Percentiles rank a stretch among this genome's conserved stretches.
Conservation (phyloP, 495 filamentous ascomycete genomes). For the Penicillium herquei region DNA sequence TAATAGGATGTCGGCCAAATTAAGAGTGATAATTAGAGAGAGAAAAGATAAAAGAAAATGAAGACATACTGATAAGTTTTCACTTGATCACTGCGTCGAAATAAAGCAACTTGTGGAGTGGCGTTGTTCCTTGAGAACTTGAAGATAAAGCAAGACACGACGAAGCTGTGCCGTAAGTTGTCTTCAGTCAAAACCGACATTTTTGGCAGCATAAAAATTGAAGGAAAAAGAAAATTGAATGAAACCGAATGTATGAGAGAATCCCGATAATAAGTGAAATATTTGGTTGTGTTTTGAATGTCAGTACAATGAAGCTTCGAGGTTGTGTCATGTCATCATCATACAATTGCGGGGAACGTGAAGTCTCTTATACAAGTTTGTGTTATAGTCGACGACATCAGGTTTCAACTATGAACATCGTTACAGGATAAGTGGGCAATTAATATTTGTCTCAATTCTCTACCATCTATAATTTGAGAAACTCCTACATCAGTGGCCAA, state of each 20-base stretch:
- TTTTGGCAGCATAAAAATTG: not conserved
- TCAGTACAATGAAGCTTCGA: too few species aligned
- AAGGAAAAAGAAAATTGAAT: too few species aligned
- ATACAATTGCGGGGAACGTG: not conserved
- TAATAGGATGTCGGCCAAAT: not conserved
- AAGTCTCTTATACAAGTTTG: not conserved
- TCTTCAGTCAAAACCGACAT: not conserved
- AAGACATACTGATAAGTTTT: slow-evolving; percentile 50
- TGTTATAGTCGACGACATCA: not conserved
- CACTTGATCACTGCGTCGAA: slow-evolving; percentile 56
- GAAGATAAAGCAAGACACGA: slow-evolving; percentile 60
- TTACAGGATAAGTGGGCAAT: too few species aligned
- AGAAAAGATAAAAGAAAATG: too few species aligned
- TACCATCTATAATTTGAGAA: too few species aligned
- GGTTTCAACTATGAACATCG: not conserved
- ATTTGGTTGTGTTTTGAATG: too few species aligned
- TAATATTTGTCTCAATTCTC: too few species aligned
- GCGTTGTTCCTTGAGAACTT: slow-evolving; percentile 23
- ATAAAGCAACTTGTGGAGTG: slow-evolving; percentile 51
- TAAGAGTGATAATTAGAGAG: not conserved
- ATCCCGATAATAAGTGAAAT: too few species aligned
- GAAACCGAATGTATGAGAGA: too few species aligned
- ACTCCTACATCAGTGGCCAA: too few species aligned
- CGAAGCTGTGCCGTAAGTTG: slow-evolving; percentile 36
- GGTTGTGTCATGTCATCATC: slow-evolving; percentile 1